Evolutionary conservation across 306 rosid genomes (phyloP), one percentile per base, ranked within the genome.

Genomic region (Quercus mongolica): DNA sequence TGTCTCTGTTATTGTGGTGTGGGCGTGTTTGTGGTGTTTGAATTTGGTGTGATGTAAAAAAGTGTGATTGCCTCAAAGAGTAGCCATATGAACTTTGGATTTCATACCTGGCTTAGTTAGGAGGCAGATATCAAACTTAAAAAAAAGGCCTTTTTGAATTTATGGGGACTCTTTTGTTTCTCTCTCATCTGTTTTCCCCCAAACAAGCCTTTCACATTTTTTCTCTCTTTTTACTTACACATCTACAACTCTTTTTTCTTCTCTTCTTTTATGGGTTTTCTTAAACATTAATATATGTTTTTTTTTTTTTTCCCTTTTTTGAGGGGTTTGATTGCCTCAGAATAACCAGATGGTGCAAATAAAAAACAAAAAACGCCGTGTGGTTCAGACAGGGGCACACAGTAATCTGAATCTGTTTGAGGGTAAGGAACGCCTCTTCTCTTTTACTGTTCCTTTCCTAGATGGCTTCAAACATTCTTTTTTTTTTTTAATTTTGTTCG

Each of bases 331-430:
- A 7, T 46, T 28, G 77, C 82, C 86, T 57, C 8, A 19, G 86
- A 85, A 82, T 85, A 82, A 76, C 80, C 71, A 67, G 73, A 6
- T 55, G 85, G 77, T 46, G 67, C 54, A 49, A 41, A 38, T 4
- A 20, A 63, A 19, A 61, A 21, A 26, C 25, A 58, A 25, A 21
- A 13, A 23, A 73, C 73, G 21, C 79, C 85, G 67, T 78, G 33
- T 85, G 88, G 88, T 85, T 85, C 85, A 85, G 88, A 81, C 85
- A 67, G 83, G 64, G 85, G 85, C 88, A 25, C 10, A 85, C 23
- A 85, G 72, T 35, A 33, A 33, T 18, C 17, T 49, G 52, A 67
- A 67, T 33, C 28, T 0, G 72, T 67, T 33, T 33, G 52, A 33
- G 18, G 26, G 51, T 18, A 35, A 33, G 72, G 52, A 38, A 35